phyloP scores from a whole-genome alignment of 2,329 filamentous ascomycete genomes.

The Plenodomus lindquistii region DNA sequence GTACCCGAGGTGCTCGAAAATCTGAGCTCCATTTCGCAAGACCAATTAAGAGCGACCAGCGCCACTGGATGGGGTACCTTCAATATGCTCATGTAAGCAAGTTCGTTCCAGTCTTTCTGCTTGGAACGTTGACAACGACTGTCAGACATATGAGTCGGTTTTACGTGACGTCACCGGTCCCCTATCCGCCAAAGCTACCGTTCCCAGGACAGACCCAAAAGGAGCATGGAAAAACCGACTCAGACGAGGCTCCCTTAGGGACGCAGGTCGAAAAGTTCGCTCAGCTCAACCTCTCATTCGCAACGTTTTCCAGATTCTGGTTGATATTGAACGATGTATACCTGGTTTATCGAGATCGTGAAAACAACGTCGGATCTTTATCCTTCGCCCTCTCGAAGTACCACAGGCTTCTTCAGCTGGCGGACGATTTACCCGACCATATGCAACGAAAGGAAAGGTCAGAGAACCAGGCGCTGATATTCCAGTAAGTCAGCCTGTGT shows the following conservation, averaged over 20 bases:
- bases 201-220: slow-evolving; percentile 5
- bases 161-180: slow-evolving; percentile 7
- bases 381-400: slow-evolving; percentile 16
- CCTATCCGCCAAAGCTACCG: slow-evolving; percentile 10
- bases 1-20: slow-evolving; percentile 1
- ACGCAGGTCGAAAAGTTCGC: not conserved
- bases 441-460: slow-evolving; percentile 6
- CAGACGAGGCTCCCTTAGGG: too few species aligned
- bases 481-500: slow-evolving; percentile 9
- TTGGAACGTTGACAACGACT: slow-evolving; percentile 6
- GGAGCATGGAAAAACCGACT: not conserved
- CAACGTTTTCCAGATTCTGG: slow-evolving; percentile 12
- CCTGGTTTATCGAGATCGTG: slow-evolving; percentile 10
- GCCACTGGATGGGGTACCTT: slow-evolving; percentile 14
- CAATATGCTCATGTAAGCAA: slow-evolving; percentile 14
- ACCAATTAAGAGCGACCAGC: slow-evolving; percentile 7
- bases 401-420: slow-evolving; percentile 6
- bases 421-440: slow-evolving; percentile 1
- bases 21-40: slow-evolving; percentile 1
- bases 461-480: slow-evolving; percentile 11
- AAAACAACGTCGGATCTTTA: slow-evolving; percentile 7
- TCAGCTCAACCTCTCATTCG: slow-evolving; percentile 6
- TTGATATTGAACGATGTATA: slow-evolving; percentile 10
- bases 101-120: not conserved
- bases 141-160: slow-evolving; percentile 13